phyloP scores from a whole-genome alignment of 208 protist genomes.

The Trypanosomatidae sp. region DNA sequence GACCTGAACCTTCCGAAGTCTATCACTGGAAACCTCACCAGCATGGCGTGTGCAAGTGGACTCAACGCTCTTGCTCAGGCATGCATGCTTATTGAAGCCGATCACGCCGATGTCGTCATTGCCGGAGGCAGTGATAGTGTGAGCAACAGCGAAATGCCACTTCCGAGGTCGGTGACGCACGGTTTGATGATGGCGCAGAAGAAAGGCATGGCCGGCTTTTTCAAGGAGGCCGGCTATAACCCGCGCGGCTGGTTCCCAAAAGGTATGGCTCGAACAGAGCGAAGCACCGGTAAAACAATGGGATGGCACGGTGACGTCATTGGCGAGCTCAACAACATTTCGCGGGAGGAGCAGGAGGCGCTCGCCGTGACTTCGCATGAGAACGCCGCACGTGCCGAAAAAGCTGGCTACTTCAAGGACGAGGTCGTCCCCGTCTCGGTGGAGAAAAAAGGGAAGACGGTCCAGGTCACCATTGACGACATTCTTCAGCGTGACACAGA shows the following conservation, averaged over 20 bases:
- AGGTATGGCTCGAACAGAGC: slow-evolving; percentile 52
- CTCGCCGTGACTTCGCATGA: slow-evolving; percentile 67
- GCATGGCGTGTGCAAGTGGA: slow-evolving; percentile 82
- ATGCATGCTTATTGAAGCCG: slow-evolving; percentile 71
- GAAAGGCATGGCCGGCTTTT: slow-evolving; percentile 48
- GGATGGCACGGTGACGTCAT: slow-evolving; percentile 89
- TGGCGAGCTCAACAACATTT: slow-evolving; percentile 73
- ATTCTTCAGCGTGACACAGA: slow-evolving; percentile 62
- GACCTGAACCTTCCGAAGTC: slow-evolving; percentile 78
- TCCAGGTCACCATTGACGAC: slow-evolving; percentile 58
- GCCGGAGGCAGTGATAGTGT: slow-evolving; percentile 89
- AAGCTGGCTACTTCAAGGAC: slow-evolving; percentile 71
- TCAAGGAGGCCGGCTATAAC: slow-evolving; percentile 67
- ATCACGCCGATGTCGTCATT: slow-evolving; percentile 77
- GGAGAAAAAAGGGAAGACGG: slow-evolving; percentile 39
- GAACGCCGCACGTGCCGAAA: slow-evolving; percentile 60
- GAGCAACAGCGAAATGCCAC: slow-evolving; percentile 65
- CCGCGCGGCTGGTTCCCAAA: slow-evolving; percentile 69
- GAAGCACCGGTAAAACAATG: slow-evolving; percentile 90
- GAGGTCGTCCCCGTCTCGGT: slow-evolving; percentile 67
- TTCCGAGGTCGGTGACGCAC: slow-evolving; percentile 54
- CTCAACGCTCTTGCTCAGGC: slow-evolving; percentile 79
- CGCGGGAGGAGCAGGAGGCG: slow-evolving; percentile 66
- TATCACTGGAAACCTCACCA: slow-evolving; percentile 72
- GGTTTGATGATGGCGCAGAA: slow-evolving; percentile 60